Percentiles rank a stretch among this genome's conserved stretches.
These are phyloP conservation scores for Rhynchosporium secalis DNA, from an alignment of 2,329 filamentous ascomycete species.

Conservation along the genomic window DNA sequence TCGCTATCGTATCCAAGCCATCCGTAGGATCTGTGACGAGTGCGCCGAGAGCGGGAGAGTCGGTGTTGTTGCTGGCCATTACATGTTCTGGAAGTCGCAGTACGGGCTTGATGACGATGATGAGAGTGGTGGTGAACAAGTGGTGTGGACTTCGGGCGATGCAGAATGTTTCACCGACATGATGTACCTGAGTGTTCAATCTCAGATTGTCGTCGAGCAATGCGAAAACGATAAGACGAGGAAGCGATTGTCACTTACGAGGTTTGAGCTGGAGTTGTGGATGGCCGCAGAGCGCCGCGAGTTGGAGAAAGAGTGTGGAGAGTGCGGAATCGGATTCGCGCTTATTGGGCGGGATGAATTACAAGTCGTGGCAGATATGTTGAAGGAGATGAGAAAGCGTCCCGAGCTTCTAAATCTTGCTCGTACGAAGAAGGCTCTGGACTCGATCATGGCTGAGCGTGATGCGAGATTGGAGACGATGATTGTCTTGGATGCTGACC, in stretches of 20 bases:
- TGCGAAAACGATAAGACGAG: conserved; percentile 43
- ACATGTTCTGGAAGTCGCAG: conserved; percentile 52
- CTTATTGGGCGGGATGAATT: no score
- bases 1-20: conserved; percentile 46
- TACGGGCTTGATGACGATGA: conserved; percentile 26
- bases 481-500: conserved; percentile 60
- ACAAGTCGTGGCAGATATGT: conserved; percentile 25
- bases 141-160: conserved; percentile 49
- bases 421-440: conserved; percentile 16
- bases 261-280: conserved; percentile 49
- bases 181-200: conserved; percentile 52
- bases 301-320: conserved; percentile 47
- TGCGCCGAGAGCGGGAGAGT: conserved; percentile 40
- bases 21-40: conserved; percentile 45
- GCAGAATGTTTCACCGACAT: conserved; percentile 55
- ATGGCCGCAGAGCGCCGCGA: conserved; percentile 45
- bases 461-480: conserved; percentile 43
- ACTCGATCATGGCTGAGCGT: conserved; percentile 21
- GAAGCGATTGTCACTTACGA: conserved; percentile 40
- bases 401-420: conserved; percentile 43
- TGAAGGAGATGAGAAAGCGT: conserved; percentile 45
- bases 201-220: conserved; percentile 43
- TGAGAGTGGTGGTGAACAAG: conserved; percentile 19
- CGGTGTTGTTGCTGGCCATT: conserved; percentile 56
- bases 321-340: conserved; percentile 43